Base-by-base conservation (phyloP, 257 asterid genomes). In the Marsdenia floribunda region DNA sequence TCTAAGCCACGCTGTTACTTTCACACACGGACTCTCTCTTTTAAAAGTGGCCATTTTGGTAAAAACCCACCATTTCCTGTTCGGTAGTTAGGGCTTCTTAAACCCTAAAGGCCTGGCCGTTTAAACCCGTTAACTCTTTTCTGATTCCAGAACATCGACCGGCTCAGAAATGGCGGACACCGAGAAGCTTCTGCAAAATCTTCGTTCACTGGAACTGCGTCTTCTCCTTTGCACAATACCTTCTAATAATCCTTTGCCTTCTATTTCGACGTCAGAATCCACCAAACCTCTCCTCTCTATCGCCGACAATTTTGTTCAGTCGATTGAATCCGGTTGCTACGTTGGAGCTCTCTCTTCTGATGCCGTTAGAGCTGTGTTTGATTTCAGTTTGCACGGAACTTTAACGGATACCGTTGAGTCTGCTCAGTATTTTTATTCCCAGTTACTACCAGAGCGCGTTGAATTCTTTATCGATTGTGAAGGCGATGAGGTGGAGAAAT, bases 161-260 rank as follows among this genome's bases (percentile, higher is more conserved):
- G 61, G 22, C 21, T 11, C 9, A 21, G 15, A 55, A 50, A 77
- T 76, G 80, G 71, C 69, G 9, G 59, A 59, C 9, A 2, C 2
- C 9, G 61, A 21, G 46, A 54, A 44, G 77, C 68, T 66, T 22
- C 70, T 54, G 4, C 35, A 60, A 55, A 10, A 37, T 47, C 71
- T 90, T 69, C 95, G 93, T 65, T 76, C 84, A 21, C 74, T 90
- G 65, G 98, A 93, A 87, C 98, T 93, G 80, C 96, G 97, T 78
- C 98, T 94, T 68, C 89, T 94, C 79, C 95, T 91, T 74, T 90
- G 95, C 85, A 77, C 97, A 29, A 53, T 88, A 58, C 89, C 97
- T 69, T 74, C 88, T 19, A 86, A 84, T 12, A 33, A 60, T 67
- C 80, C 84, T 57, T 64, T 81, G 0, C 53, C 83, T 61, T 81